These are phyloP conservation scores for Euphorbia celastroides DNA, from an alignment of 441 rosid genomes.

Conservation along the genomic window DNA sequence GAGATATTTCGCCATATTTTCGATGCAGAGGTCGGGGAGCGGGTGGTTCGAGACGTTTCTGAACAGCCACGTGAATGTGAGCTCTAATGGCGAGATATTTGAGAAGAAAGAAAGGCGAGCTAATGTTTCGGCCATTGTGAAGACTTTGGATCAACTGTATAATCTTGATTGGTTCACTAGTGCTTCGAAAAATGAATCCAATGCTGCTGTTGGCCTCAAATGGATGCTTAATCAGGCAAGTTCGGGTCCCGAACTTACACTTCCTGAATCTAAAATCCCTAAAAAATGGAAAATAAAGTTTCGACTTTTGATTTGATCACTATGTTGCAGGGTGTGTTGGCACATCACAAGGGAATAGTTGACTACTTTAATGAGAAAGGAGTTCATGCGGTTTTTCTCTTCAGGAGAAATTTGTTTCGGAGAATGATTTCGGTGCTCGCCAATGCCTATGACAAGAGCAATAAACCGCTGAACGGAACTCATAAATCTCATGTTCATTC, in stretches of 20 bases:
- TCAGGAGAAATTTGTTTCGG: slow-evolving; percentile 48
- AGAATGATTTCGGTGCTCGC: slow-evolving; percentile 48
- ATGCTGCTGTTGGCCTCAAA: slow-evolving; percentile 59
- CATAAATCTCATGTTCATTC: slow-evolving; percentile 69
- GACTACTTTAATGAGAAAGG: slow-evolving; percentile 46
- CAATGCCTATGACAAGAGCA: slow-evolving; percentile 42
- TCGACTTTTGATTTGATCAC: no score
- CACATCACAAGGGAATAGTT: slow-evolving; percentile 40
- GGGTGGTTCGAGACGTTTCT: slow-evolving; percentile 63
- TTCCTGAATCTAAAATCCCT: no score
- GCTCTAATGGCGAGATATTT: slow-evolving; percentile 59
- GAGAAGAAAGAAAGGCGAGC: slow-evolving; percentile 31
- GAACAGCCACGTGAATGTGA: slow-evolving; percentile 49
- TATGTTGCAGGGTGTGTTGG: slow-evolving; percentile 46
- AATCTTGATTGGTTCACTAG: slow-evolving; percentile 52
- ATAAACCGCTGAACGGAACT: slow-evolving; percentile 46
- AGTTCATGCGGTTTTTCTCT: slow-evolving; percentile 43
- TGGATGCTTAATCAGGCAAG: slow-evolving; percentile 68
- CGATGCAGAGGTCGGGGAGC: slow-evolving; percentile 64
- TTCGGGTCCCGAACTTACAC: not conserved
- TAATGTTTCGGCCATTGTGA: slow-evolving; percentile 34
- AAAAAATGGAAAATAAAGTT: no score
- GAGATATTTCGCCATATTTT: slow-evolving; percentile 43
- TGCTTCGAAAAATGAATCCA: slow-evolving; percentile 57
- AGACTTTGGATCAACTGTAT: slow-evolving; percentile 38